These are phyloP conservation scores for Cercophora sp. DNA, from an alignment of 495 filamentous ascomycete genomes.

Conservation along the genomic window DNA sequence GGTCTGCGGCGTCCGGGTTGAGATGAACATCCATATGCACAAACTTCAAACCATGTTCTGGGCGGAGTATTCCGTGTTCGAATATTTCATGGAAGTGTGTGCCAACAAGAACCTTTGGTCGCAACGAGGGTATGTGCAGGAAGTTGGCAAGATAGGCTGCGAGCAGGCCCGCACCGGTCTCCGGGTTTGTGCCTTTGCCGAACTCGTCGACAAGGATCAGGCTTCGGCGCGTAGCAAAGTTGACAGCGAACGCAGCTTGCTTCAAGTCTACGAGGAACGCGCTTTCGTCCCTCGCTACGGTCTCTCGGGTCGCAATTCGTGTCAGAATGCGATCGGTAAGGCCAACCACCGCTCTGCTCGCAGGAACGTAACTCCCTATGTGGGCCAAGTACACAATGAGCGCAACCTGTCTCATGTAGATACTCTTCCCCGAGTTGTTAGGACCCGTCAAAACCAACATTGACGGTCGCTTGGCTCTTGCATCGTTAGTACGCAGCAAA, in stretches of 20 bases:
- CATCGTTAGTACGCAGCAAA: not conserved
- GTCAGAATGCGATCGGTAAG: conserved; percentile 92
- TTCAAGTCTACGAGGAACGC: conserved; percentile 93
- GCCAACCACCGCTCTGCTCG: conserved; percentile 72
- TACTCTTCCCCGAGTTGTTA: conserved; percentile 94
- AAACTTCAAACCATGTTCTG: conserved; percentile 59
- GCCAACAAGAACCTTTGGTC: conserved; percentile 79
- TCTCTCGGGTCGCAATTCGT: conserved; percentile 81
- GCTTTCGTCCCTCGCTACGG: conserved; percentile 78
- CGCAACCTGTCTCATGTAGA: conserved; percentile 95
- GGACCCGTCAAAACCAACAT: conserved; percentile 87
- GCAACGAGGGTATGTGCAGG: conserved; percentile 51
- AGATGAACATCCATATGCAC: conserved; percentile 86
- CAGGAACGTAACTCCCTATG: conserved; percentile 87
- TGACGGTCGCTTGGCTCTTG: conserved; percentile 55
- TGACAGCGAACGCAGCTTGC: conserved; percentile 75
- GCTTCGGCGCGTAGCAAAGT: conserved; percentile 71
- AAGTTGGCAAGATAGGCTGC: conserved; percentile 78
- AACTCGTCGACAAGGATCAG: conserved; percentile 91
- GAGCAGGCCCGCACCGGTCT: conserved; percentile 82
- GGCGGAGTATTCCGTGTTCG: conserved; percentile 61
- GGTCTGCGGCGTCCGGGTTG: conserved; percentile 53
- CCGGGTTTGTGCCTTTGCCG: conserved; percentile 84
- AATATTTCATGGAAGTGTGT: conserved; percentile 98
- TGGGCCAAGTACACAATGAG: conserved; percentile 92